Base-by-base conservation (phyloP, 2,329 filamentous ascomycete genomes). In the Neofusicoccum laricinum region DNA sequence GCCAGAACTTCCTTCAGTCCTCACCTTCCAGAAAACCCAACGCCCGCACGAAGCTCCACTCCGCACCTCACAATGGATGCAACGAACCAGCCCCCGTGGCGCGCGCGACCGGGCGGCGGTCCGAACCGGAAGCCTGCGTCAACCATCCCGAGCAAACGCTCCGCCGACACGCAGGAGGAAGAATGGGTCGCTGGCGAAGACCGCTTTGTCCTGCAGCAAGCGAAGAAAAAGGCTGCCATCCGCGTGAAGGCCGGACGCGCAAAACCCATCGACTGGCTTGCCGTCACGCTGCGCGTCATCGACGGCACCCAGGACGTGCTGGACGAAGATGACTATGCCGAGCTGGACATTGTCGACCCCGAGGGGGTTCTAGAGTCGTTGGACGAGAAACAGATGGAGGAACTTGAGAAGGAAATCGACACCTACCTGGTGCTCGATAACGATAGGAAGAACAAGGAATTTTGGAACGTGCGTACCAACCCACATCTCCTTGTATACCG, bases 191-290 rank as follows among this genome's bases (percentile, higher is more conserved):
- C 94, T 61, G 91, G 96, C 71, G 95, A 99, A 77, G 95, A 99
- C 80, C 89, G 90, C 68, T 99, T 99, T 73, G 95, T 98, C 64
- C 82, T 99, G 72, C 93, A 93, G 78, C 95, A 99, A 79, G 90
- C 94, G 51, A 99, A 98, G 84, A 98, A 96, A 82, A 98, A 97
- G 82, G 94, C 95, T 46, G 91, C 93, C 68, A 96, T 99, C 70
- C 90, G 95, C 45, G 93, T 98, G 50, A 91, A 93, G 70, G 93
- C 96, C 77, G 90, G 91, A 11, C 88, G 96, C 69, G 93, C 94
- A 64, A 93, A 92, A 73, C 91, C 94, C 10, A 94, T 98, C 72
- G 95, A 99, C 79, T 93, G 91, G 83, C 85, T 99, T 50, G 92
- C 93, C 0, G 95, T 98, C 72, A 96, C 91, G 66, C 81, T 99